Percentiles rank a stretch among this genome's conserved stretches.
phyloP scores from a whole-genome alignment of 1,284 basidiomycete genomes.

The Ustilago shanxiensis region DNA sequence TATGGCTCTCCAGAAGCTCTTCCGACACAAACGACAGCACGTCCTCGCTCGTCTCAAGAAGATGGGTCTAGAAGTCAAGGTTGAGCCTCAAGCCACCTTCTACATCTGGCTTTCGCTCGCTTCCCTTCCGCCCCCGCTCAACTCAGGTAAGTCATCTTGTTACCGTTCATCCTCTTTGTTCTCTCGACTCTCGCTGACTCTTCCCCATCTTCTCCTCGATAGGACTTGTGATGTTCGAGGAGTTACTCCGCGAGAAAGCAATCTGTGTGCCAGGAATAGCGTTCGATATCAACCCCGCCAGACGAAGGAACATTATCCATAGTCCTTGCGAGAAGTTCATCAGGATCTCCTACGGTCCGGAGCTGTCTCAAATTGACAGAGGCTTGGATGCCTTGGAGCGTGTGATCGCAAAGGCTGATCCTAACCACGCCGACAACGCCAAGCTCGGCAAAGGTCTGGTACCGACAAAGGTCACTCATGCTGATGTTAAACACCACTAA shows the following conservation, averaged over 20 bases:
- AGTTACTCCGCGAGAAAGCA: slow-evolving; percentile 87
- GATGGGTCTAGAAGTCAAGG: slow-evolving; percentile 71
- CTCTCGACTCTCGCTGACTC: neutral
- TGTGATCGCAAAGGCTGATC: slow-evolving; percentile 79
- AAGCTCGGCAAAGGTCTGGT: slow-evolving; percentile 39
- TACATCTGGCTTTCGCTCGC: slow-evolving; percentile 89
- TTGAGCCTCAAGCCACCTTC: slow-evolving; percentile 74
- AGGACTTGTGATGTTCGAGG: slow-evolving; percentile 88
- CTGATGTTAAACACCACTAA: slow-evolving; percentile 33
- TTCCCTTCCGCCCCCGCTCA: slow-evolving; percentile 81
- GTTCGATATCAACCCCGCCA: slow-evolving; percentile 78
- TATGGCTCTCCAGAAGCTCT: slow-evolving; percentile 76
- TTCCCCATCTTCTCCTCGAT: neutral
- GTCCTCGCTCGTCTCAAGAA: slow-evolving; percentile 83
- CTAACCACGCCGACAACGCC: slow-evolving; percentile 70
- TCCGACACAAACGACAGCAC: slow-evolving; percentile 90
- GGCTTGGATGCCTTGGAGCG: slow-evolving; percentile 87
- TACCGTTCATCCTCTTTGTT: neutral
- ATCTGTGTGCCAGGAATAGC: slow-evolving; percentile 87
- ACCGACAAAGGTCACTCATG: slow-evolving; percentile 31
- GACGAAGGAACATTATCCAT: slow-evolving; percentile 79
- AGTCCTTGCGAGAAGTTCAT: slow-evolving; percentile 75
- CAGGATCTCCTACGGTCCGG: slow-evolving; percentile 82
- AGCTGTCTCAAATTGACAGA: slow-evolving; percentile 81
- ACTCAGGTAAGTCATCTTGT: slow-evolving; percentile 77